Base-by-base conservation (phyloP, 1,139 yeast genomes). In the Yamadazyma diddensiae region DNA sequence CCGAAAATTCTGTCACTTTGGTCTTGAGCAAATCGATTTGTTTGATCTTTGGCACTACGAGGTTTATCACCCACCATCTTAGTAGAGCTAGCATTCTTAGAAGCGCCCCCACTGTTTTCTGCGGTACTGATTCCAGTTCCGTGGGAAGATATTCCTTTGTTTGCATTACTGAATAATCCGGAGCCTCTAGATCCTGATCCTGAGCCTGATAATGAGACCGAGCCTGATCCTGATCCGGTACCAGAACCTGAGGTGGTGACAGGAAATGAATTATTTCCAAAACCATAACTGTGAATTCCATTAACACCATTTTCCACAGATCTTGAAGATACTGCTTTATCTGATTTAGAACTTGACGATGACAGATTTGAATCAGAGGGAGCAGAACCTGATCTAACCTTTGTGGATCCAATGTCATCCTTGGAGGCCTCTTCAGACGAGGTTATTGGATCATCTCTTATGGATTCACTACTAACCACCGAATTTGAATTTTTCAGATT, bases 1-100 rank as follows among this genome's bases (percentile, higher is more conserved):
- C 52, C 54, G 33, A 49, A 47, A 6, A 48, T 39, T 21, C 52
- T 36, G 21, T 41, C 36, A 30, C 50, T 43, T 37, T 47, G 52
- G 31, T 47, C 51, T 24, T 42, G 41, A 8, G 49, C 45, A 27
- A 43, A 47, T 25, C 38, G 38, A 29, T 37, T 45, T 28, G 41
- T 37, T 26, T 37, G 37, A 10, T 25, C 29, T 21, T 10, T 10
- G n/a, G 8, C n/a, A 21, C 11, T 7, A 21, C 9, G 6, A 9
- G 25, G 5, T 4, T 13, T 13, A 13, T 22, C 15, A 22, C 15
- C 15, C 11, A 12, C 13, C 6, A 15, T 6, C 6, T 15, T 22
- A 12, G 25, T 11, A 6, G 29, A 13, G 12, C 27, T 29, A 5
- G 20, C 12, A 2, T 15, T 13, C 6, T 24, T 20, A 8, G 7